Evolutionary conservation across 306 rosid species (phyloP).

Genomic region (Biancaea sappan): DNA sequence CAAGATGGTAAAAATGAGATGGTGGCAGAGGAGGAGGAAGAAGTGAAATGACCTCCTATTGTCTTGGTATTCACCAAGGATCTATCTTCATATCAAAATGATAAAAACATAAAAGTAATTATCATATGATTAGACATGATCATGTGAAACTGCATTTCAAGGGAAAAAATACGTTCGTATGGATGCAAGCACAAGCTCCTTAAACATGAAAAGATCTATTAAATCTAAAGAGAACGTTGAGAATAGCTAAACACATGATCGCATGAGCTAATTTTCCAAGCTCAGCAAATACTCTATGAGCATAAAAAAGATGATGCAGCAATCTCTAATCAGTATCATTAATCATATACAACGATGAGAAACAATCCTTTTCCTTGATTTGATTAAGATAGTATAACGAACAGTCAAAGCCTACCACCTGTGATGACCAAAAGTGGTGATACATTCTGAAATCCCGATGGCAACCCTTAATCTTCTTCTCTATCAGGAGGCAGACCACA

Average conservation of each 20-base stretch:
- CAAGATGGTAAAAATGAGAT: too few species aligned
- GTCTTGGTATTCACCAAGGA: too few species aligned
- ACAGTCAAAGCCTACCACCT: constrained; percentile 17
- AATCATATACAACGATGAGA: constrained; percentile 11
- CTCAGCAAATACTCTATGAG: constrained; percentile 6
- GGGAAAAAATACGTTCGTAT: constrained; percentile 1
- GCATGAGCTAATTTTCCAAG: neutral
- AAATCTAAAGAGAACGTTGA: neutral
- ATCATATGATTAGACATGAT: neutral
- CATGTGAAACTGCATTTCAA: neutral
- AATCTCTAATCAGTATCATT: constrained; percentile 26
- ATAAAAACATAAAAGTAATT: neutral
- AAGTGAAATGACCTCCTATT: neutral
- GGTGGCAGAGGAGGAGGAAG: neutral
- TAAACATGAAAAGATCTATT: constrained; percentile 1
- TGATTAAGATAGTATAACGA: constrained; percentile 19
- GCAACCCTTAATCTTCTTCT: constrained; percentile 68
- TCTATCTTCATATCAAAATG: neutral
- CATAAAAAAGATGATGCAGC: constrained; percentile 16
- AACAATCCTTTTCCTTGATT: constrained; percentile 13
- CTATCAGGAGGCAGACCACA: constrained; percentile 94
- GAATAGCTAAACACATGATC: neutral
- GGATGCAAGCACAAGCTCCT: neutral
- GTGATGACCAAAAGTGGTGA: neutral
- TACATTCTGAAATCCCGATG: constrained; percentile 9